A percentile compares a stretch with the other conserved stretches of the same genome.
Evolutionary conservation across 1,139 yeast species (phyloP).

Genomic region (Debaryomyces coudertii): DNA sequence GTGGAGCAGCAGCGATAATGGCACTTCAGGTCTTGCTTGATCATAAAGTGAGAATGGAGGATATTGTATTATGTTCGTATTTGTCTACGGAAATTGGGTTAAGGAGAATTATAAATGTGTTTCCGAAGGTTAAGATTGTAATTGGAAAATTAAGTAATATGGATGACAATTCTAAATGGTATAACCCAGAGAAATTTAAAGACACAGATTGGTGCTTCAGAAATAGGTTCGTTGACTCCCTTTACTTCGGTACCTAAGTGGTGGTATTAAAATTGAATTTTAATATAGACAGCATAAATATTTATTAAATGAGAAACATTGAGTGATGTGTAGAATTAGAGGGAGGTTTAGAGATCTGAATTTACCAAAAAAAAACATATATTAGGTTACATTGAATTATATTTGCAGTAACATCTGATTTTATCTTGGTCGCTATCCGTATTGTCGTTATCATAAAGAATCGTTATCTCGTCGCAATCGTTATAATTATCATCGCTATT

Average conservation of each 20-base stretch:
- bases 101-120: constrained; percentile 74
- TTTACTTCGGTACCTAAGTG: constrained; percentile 72
- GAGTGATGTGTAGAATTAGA: too few species aligned
- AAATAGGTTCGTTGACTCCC: constrained; percentile 72
- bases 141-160: constrained; percentile 65
- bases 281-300: not conserved
- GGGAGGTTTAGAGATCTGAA: too few species aligned
- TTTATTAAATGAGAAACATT: not conserved
- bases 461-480: not conserved
- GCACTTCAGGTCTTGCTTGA: constrained; percentile 86
- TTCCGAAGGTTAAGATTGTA: constrained; percentile 66
- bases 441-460: not conserved
- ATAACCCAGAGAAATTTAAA: constrained; percentile 39
- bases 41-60: constrained; percentile 66
- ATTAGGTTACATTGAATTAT: too few species aligned
- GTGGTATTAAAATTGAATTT: not conserved
- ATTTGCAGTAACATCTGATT: too few species aligned
- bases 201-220: constrained; percentile 65
- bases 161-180: constrained; percentile 27
- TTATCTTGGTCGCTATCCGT: too few species aligned
- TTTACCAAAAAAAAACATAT: too few species aligned
- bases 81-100: constrained; percentile 82
- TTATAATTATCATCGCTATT: not conserved
- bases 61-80: constrained; percentile 72
- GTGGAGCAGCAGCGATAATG: constrained; percentile 96